These are phyloP conservation scores for Citrus cavaleriei DNA, from an alignment of 345 rosid species.

Conservation along the genomic window DNA sequence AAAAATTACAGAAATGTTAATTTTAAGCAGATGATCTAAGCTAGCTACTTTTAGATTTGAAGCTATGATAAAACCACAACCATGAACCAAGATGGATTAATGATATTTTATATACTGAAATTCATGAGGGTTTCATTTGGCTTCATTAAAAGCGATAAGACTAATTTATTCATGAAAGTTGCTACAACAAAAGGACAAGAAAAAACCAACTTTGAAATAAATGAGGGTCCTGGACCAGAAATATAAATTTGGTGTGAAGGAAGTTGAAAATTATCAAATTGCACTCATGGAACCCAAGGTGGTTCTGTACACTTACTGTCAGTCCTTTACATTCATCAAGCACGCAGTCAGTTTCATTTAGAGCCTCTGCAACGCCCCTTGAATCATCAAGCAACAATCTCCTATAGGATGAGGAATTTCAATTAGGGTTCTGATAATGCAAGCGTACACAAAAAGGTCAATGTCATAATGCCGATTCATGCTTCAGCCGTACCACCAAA, in stretches of 20 bases:
- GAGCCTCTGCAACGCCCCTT: slow-evolving; percentile 81
- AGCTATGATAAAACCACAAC: not conserved
- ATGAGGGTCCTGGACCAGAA: not conserved
- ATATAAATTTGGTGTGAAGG: not conserved
- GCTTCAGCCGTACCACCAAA: slow-evolving; percentile 2
- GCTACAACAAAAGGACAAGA: not conserved
- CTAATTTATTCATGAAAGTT: not conserved
- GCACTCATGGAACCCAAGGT: not conserved
- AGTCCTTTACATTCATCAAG: slow-evolving; percentile 65
- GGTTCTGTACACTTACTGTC: slow-evolving; percentile 45
- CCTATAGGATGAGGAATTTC: slow-evolving; percentile 41
- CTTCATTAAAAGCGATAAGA: not conserved
- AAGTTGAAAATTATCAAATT: not conserved
- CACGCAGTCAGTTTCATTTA: slow-evolving; percentile 86
- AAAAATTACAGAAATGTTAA: not conserved
- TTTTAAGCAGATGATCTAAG: not conserved
- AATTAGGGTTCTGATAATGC: slow-evolving; percentile 3
- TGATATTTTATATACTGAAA: not conserved
- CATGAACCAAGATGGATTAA: not conserved
- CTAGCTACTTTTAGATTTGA: not conserved
- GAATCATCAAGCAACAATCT: slow-evolving; percentile 89
- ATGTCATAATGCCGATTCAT: not conserved
- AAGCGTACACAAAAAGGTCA: not conserved
- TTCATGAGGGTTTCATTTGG: too few species aligned
- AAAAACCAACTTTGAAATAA: not conserved